These are phyloP conservation scores for Simplicillium sp. DNA, from an alignment of 2,329 filamentous ascomycete genomes.

Conservation along the genomic window DNA sequence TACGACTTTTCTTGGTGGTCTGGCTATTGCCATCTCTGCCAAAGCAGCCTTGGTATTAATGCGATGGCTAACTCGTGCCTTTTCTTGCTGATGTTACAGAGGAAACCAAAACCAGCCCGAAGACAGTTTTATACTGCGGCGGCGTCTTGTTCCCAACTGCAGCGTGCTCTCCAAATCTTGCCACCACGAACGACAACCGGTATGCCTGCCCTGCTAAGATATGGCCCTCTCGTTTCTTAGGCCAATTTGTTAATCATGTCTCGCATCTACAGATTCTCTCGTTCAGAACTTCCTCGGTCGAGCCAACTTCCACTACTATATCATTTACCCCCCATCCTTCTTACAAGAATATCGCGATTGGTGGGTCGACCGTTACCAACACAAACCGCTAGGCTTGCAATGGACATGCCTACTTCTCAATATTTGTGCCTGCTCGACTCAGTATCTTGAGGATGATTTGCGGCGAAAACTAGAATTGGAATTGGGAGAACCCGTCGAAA, in stretches of 20 bases:
- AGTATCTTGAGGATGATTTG: constrained; percentile 20
- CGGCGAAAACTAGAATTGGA: constrained; percentile 20
- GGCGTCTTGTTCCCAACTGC: constrained; percentile 17
- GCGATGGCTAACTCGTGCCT: background rate
- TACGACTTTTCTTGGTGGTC: background rate
- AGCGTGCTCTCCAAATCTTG: constrained; percentile 20
- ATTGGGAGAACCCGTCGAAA: constrained; percentile 16
- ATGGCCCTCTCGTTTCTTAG: no score
- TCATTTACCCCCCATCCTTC: constrained; percentile 24
- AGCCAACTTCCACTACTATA: constrained; percentile 29
- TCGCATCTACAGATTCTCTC: constrained; percentile 18
- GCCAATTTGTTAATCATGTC: no score
- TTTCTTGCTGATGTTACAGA: constrained; percentile 7
- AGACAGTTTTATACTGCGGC: constrained; percentile 11
- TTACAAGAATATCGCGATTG: constrained; percentile 24
- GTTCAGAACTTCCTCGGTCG: constrained; percentile 26
- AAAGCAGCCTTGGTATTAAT: background rate
- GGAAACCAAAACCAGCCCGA: constrained; percentile 9
- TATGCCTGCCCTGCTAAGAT: constrained; percentile 8
- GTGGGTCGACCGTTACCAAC: constrained; percentile 20
- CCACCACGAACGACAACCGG: constrained; percentile 24
- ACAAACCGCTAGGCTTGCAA: constrained; percentile 21
- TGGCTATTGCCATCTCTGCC: background rate
- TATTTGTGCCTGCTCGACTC: constrained; percentile 26
- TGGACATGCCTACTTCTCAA: constrained; percentile 28